Evolutionary conservation across 192 early-diverging fungal species (phyloP), one percentile per base, ranked within the genome.

Genomic region (Dimargaris verticillata): DNA sequence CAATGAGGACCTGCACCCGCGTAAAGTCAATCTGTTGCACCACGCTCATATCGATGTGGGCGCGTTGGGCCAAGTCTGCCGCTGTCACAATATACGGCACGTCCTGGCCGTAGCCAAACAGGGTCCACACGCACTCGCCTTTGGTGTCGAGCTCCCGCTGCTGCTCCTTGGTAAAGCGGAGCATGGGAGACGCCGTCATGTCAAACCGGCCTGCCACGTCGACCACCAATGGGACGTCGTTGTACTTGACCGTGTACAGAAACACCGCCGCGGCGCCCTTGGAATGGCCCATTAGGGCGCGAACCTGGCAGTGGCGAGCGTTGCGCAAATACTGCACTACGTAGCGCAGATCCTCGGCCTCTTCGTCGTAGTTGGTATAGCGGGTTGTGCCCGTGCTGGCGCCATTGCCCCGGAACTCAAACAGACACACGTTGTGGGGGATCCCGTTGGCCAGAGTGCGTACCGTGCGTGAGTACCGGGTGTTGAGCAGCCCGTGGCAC

Each of bases 391-490:
- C 80, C 3, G 69, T 72, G 63, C 78, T 79, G 24, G 58, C 61
- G 3, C 80, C 80, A 64, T 76, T 80, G 22, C 80, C 80, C 25
- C 66, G 78, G 53, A 79, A 82, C 50, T 82, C 80, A 49, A 81
- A 73, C 22, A 71, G 61, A 3, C 78, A 47, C 5, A 70, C 66
- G 3, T 66, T 59, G n/a, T 70, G 64, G 11, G 64, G 57, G 29
- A 70, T 64, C 5, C 60, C 43, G 11, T 43, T 20, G 18, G 72
- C 69, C 26, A 81, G 42, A 17, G 47, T 25, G 0, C 15, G 53
- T 28, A 73, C 62, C 42, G 71, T 61, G 11, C 67, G 63, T 5
- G 72, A 63, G 24, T 73, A 54, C 42, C 70, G 68, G 14, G 67
- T 74, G 53, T 76, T 74, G 28, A 78, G 61, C 53, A 81, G 66